A percentile compares a stretch with the other conserved stretches of the same genome.
Evolutionary conservation across 1,284 basidiomycete genomes (phyloP).

Genomic region (Boletellus deceptivus): DNA sequence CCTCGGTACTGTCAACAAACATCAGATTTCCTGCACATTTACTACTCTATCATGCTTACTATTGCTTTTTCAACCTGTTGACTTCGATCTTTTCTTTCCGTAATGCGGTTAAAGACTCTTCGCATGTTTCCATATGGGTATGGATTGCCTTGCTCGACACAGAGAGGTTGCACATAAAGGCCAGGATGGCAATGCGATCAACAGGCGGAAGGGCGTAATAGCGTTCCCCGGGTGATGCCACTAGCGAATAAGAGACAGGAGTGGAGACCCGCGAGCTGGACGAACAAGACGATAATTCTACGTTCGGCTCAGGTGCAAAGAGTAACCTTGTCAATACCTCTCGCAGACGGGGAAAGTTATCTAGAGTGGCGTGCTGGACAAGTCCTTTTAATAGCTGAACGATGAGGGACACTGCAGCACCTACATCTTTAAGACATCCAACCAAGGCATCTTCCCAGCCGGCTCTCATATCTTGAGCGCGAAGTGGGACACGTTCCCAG

Average conservation of each 20-base stretch:
- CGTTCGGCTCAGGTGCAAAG: constrained; percentile 54
- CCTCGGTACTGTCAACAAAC: constrained; percentile 54
- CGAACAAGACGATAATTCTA: constrained; percentile 42
- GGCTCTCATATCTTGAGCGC: constrained; percentile 60
- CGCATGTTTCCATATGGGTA: constrained; percentile 86
- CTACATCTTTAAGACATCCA: constrained; percentile 86
- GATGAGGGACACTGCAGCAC: constrained; percentile 33
- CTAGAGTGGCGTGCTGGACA: constrained; percentile 69
- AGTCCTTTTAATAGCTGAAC: constrained; percentile 8
- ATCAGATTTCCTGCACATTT: constrained; percentile 7
- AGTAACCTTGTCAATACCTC: constrained; percentile 75
- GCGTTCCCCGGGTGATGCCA: constrained; percentile 59
- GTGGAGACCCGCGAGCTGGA: constrained; percentile 47
- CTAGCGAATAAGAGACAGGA: constrained; percentile 36
- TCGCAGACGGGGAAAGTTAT: constrained; percentile 73
- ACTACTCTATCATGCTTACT: constrained; percentile 54
- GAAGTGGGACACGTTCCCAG: constrained; percentile 75
- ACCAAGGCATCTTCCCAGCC: constrained; percentile 87
- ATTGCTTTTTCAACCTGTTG: constrained; percentile 82
- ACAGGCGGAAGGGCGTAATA: constrained; percentile 73
- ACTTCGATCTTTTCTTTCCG: constrained; percentile 96
- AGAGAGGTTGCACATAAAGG: constrained; percentile 87
- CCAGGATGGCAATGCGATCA: constrained; percentile 83
- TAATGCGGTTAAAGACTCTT: constrained; percentile 85
- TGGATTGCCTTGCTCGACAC: constrained; percentile 89